Evolutionary conservation across 2,329 filamentous ascomycete genomes (phyloP).

Genomic region (Colletotrichum spaethianum): DNA sequence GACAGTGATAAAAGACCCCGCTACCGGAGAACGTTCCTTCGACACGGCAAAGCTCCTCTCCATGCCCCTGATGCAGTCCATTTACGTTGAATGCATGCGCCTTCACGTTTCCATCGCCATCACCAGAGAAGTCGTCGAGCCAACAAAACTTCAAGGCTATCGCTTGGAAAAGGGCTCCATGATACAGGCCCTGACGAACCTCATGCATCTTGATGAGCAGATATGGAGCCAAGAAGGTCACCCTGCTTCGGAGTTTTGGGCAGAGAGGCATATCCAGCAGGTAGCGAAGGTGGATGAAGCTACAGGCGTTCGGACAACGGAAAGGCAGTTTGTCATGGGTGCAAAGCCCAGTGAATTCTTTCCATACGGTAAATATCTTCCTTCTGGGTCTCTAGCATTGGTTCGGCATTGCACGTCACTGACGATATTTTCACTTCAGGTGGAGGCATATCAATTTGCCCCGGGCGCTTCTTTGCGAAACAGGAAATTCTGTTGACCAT

Average conservation of each 20-base stretch:
- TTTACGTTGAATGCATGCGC: constrained; percentile 47
- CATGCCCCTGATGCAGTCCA: constrained; percentile 47
- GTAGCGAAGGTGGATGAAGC: not conserved
- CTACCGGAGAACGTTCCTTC: constrained; percentile 36
- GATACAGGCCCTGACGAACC: constrained; percentile 44
- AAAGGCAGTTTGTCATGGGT: constrained; percentile 23
- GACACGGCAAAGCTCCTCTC: constrained; percentile 43
- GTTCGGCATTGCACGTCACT: not conserved
- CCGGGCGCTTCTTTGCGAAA: constrained; percentile 58
- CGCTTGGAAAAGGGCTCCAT: constrained; percentile 42
- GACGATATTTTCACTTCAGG: constrained; percentile 39
- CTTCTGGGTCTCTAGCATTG: not conserved
- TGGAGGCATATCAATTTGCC: constrained; percentile 54
- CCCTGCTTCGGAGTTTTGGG: constrained; percentile 40
- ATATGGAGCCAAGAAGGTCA: constrained; percentile 35
- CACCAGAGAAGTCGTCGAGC: constrained; percentile 43
- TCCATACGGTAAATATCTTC: constrained; percentile 21
- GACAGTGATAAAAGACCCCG: constrained; percentile 29
- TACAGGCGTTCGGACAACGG: not conserved
- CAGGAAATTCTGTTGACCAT: constrained; percentile 54
- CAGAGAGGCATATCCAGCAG: constrained; percentile 38
- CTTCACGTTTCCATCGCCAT: constrained; percentile 46
- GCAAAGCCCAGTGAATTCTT: constrained; percentile 35
- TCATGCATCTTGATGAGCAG: constrained; percentile 43
- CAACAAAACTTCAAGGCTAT: constrained; percentile 41